These are phyloP conservation scores for Blastosporella zonata DNA, from an alignment of 1,284 basidiomycete genomes.

Conservation along the genomic window DNA sequence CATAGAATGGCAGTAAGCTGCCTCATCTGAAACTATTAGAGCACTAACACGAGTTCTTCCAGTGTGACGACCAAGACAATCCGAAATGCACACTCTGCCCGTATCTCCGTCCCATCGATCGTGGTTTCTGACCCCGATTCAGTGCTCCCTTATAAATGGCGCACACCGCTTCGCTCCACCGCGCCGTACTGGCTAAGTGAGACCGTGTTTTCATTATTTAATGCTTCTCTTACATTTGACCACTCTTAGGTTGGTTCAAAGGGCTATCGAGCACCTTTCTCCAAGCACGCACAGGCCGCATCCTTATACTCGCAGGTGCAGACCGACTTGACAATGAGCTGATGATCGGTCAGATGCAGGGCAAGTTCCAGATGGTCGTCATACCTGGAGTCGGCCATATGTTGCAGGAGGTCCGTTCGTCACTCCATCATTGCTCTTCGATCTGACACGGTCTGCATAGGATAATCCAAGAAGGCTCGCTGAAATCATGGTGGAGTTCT, in stretches of 20 bases:
- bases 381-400: slow-evolving; percentile 88
- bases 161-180: slow-evolving; percentile 80
- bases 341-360: slow-evolving; percentile 99
- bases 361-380: slow-evolving; percentile 94
- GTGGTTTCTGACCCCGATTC: slow-evolving; percentile 51
- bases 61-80: slow-evolving; percentile 78
- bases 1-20: slow-evolving; percentile 92
- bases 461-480: slow-evolving; percentile 84
- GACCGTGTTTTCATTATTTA: slow-evolving; percentile 23
- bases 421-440: neutral
- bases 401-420: slow-evolving; percentile 77
- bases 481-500: slow-evolving; percentile 83
- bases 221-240: neutral
- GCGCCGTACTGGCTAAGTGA: slow-evolving; percentile 88
- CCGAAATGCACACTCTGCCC: slow-evolving; percentile 75
- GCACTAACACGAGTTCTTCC: slow-evolving; percentile 10
- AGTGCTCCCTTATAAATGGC: slow-evolving; percentile 62
- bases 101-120: slow-evolving; percentile 81
- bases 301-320: slow-evolving; percentile 89
- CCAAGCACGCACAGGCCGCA: slow-evolving; percentile 69
- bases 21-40: slow-evolving; percentile 1
- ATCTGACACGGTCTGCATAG: slow-evolving; percentile 34
- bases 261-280: slow-evolving; percentile 82
- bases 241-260: slow-evolving; percentile 79
- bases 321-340: slow-evolving; percentile 91